These are phyloP conservation scores for Oryza rufipogon DNA, from an alignment of 176 grass and related monocot species.

Conservation along the genomic window DNA sequence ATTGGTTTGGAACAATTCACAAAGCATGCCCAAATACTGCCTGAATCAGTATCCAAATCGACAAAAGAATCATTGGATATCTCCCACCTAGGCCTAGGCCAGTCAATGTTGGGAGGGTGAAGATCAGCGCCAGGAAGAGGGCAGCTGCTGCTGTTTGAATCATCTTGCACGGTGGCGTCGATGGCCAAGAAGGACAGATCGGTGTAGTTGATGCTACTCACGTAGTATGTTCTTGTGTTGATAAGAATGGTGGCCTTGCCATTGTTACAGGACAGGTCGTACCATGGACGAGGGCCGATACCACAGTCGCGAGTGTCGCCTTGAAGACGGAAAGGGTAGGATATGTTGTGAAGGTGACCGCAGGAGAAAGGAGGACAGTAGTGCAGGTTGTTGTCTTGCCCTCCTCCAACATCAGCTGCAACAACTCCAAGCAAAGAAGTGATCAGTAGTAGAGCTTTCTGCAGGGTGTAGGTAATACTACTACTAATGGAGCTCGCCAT, in stretches of 20 bases:
- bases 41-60: neutral
- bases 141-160: neutral
- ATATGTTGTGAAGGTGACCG: slow-evolving; percentile 5
- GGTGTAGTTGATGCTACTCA: slow-evolving; percentile 20
- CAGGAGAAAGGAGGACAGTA: slow-evolving; percentile 44
- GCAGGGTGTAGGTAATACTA: neutral
- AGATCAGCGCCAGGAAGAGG: slow-evolving; percentile 20
- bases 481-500: slow-evolving; percentile 1
- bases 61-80: neutral
- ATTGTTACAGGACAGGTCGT: slow-evolving; percentile 15
- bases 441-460: neutral
- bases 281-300: neutral
- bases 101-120: too few relatives aligned
- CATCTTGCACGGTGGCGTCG: neutral
- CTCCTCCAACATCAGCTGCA: neutral
- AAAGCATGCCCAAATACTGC: slow-evolving; percentile 25
- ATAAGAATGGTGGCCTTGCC: slow-evolving; percentile 30
- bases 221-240: neutral
- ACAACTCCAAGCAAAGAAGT: slow-evolving; percentile 14
- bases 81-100: too few relatives aligned
- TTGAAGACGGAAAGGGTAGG: slow-evolving; percentile 24
- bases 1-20: slow-evolving; percentile 38
- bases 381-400: neutral
- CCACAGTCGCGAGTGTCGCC: slow-evolving; percentile 27
- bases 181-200: neutral